A percentile compares a stretch with the other conserved stretches of the same genome.
Conservation (phyloP, 169 alveolate species). For the Cryptosporidium ryanae region DNA sequence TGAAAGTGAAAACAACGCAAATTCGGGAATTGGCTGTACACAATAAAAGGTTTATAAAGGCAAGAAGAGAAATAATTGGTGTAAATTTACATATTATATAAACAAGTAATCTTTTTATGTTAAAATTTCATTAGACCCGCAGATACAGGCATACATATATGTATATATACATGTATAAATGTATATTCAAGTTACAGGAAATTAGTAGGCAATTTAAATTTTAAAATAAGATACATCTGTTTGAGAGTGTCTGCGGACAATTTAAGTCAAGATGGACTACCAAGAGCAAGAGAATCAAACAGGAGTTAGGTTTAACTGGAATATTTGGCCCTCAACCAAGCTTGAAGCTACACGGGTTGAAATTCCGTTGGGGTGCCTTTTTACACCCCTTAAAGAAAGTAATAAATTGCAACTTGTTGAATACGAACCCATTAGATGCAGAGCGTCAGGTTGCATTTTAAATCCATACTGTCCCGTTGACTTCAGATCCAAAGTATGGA, state of each 20-base stretch:
- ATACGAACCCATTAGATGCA: constrained; percentile 93
- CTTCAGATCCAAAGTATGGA: constrained; percentile 96
- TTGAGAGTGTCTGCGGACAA: not conserved
- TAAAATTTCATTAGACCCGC: no score
- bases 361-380: constrained; percentile 95
- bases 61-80: no score
- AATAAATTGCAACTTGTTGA: constrained; percentile 91
- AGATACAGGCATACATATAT: no score
- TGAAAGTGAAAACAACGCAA: not conserved
- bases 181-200: no score
- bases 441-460: constrained; percentile 90
- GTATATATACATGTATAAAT: no score
- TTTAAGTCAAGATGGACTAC: constrained; percentile 78
- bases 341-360: constrained; percentile 94
- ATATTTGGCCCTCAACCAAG: constrained; percentile 96
- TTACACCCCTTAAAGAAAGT: constrained; percentile 91
- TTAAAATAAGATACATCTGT: not conserved
- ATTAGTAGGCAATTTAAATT: not conserved
- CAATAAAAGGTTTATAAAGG: not conserved
- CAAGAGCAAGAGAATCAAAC: constrained; percentile 88
- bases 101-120: no score
- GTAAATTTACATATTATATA: no score
- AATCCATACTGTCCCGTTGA: constrained; percentile 96
- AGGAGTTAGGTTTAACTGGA: constrained; percentile 98
- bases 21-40: no score